Conservation (phyloP, 1,284 basidiomycete genomes). For the Fistulina hepatica region DNA sequence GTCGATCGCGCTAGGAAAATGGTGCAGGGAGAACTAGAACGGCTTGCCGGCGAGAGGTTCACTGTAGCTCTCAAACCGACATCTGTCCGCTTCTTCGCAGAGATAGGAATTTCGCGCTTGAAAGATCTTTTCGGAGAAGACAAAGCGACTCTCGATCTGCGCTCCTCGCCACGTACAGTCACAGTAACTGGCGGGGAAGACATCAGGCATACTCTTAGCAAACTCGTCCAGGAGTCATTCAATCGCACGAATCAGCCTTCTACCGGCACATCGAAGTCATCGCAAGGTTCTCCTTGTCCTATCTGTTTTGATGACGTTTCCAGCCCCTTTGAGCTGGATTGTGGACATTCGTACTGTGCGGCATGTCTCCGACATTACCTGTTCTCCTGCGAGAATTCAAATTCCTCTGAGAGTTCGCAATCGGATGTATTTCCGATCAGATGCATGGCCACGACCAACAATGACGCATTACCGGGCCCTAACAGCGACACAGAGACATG, state of each 20-base stretch:
- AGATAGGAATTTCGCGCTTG: conserved; percentile 32
- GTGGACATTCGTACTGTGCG: conserved; percentile 43
- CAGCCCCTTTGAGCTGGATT: conserved; percentile 34
- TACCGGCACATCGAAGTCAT: conserved; percentile 7
- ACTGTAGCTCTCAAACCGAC: conserved; percentile 25
- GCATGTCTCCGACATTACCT: conserved; percentile 42
- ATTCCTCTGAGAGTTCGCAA: too few species aligned
- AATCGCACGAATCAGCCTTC: conserved; percentile 13
- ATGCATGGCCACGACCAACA: too few species aligned
- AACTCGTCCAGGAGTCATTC: conserved; percentile 33
- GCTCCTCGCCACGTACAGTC: conserved; percentile 25
- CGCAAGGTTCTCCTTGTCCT: conserved; percentile 28
- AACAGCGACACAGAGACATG: conserved; percentile 39
- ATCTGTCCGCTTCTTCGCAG: conserved; percentile 38
- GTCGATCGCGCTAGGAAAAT: conserved; percentile 28
- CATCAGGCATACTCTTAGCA: conserved; percentile 31
- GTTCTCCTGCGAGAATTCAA: too few species aligned
- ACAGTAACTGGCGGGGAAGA: conserved; percentile 40
- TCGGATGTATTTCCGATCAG: conserved; percentile 37
- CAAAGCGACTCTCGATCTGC: conserved; percentile 31
- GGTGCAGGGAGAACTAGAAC: conserved; percentile 32
- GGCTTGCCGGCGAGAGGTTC: conserved; percentile 30
- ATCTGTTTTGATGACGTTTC: conserved; percentile 38
- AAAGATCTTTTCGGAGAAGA: conserved; percentile 40
- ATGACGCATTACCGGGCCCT: too few species aligned